Evolutionary conservation across 257 asterid genomes (phyloP).

Genomic region (Ligustrum vulgare): DNA sequence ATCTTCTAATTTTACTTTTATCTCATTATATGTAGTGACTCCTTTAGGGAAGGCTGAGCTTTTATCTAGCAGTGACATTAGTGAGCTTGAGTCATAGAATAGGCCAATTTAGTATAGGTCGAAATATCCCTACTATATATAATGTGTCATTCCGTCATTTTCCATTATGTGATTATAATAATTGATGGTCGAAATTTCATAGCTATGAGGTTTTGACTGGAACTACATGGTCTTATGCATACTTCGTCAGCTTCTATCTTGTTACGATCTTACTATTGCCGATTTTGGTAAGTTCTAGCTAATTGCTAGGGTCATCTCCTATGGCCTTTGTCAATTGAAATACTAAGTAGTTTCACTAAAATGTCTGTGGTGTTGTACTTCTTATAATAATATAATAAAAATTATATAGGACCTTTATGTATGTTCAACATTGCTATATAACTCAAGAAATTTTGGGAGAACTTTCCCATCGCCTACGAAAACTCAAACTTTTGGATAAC

Average conservation of each 20-base stretch:
- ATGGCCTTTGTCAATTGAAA: neutral
- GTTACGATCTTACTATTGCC: slow-evolving; percentile 74
- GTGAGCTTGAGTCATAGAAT: neutral
- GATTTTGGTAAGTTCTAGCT: slow-evolving; percentile 66
- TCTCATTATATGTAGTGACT: no score
- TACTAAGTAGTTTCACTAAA: neutral
- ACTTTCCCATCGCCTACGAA: neutral
- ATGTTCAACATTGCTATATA: neutral
- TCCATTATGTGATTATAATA: slow-evolving; percentile 11
- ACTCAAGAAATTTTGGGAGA: neutral
- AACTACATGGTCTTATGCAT: slow-evolving; percentile 68
- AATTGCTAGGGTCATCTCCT: neutral
- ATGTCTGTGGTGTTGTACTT: neutral
- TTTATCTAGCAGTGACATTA: no score
- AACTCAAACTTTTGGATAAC: neutral
- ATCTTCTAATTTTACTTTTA: no score
- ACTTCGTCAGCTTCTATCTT: slow-evolving; percentile 96
- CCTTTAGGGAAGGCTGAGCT: no score
- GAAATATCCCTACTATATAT: neutral
- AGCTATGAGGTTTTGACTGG: slow-evolving; percentile 86
- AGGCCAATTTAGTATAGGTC: neutral
- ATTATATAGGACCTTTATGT: neutral
- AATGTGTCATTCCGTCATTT: neutral
- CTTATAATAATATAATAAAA: neutral
- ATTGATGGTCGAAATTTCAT: slow-evolving; percentile 49